Conservation (phyloP, 1,139 yeast genomes). For the Candida sp. region DNA sequence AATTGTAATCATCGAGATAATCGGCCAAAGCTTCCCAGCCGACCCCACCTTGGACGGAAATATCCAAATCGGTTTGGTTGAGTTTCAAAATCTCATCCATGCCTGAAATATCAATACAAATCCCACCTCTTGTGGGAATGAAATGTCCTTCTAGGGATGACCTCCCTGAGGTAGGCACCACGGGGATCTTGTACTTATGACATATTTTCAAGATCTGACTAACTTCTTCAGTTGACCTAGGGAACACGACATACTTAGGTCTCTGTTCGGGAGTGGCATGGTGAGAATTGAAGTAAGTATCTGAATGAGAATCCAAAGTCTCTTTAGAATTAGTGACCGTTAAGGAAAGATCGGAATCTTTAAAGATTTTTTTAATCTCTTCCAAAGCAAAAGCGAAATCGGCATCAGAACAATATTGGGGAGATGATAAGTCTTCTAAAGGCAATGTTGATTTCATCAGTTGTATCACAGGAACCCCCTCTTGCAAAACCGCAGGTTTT, state of each 20-base stretch:
- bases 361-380: slow-evolving; percentile 18
- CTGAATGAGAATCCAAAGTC: slow-evolving; percentile 48
- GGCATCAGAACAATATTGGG: slow-evolving; percentile 16
- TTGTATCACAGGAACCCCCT: no score
- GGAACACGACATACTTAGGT: slow-evolving; percentile 58
- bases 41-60: slow-evolving; percentile 67
- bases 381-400: slow-evolving; percentile 19
- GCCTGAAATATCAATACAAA: slow-evolving; percentile 50
- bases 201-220: slow-evolving; percentile 61
- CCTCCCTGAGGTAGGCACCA: slow-evolving; percentile 73
- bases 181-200: slow-evolving; percentile 64
- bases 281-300: slow-evolving; percentile 61
- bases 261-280: slow-evolving; percentile 53
- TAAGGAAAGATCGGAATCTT: slow-evolving; percentile 14
- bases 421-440: slow-evolving; percentile 13
- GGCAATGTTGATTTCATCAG: slow-evolving; percentile 13
- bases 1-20: slow-evolving; percentile 36
- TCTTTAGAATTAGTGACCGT: slow-evolving; percentile 20
- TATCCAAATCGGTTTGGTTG: slow-evolving; percentile 57
- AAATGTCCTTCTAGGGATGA: slow-evolving; percentile 79
- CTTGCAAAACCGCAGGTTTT: slow-evolving; percentile 12
- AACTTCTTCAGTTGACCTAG: slow-evolving; percentile 66
- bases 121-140: slow-evolving; percentile 64
- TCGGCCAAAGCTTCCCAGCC: slow-evolving; percentile 68
- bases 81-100: slow-evolving; percentile 52